phyloP scores from a whole-genome alignment of 495 filamentous ascomycete genomes.

The Durotheca rogersii region DNA sequence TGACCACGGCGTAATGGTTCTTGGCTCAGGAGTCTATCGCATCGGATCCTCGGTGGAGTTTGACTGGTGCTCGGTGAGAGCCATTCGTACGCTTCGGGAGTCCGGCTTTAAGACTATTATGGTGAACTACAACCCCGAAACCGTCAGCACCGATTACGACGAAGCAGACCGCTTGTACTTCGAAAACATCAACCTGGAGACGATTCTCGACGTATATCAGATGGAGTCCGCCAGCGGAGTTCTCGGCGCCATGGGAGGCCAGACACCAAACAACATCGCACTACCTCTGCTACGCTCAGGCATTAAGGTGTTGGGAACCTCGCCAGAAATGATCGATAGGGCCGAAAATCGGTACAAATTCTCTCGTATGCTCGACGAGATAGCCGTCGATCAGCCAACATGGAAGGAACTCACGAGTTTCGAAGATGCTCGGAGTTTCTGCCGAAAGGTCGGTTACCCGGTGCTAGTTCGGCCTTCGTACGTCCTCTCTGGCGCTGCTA shows the following conservation, averaged over 20 bases:
- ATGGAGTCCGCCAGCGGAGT: slow-evolving; percentile 84
- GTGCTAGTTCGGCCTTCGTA: slow-evolving; percentile 94
- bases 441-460: slow-evolving; percentile 80
- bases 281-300: slow-evolving; percentile 84
- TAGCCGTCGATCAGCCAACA: slow-evolving; percentile 93
- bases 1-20: slow-evolving; percentile 91
- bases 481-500: slow-evolving; percentile 93
- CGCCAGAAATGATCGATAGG: slow-evolving; percentile 97
- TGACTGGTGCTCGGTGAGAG: slow-evolving; percentile 98
- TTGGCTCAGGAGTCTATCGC: slow-evolving; percentile 95
- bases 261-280: slow-evolving; percentile 98
- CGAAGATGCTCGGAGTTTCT: slow-evolving; percentile 81
- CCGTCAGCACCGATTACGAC: slow-evolving; percentile 93
- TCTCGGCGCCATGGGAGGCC: slow-evolving; percentile 97
- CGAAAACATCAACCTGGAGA: slow-evolving; percentile 95
- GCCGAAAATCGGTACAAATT: slow-evolving; percentile 99
- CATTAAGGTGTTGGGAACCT: slow-evolving; percentile 90
- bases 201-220: slow-evolving; percentile 92
- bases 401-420: slow-evolving; percentile 97
- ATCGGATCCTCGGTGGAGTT: slow-evolving; percentile 98
- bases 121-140: slow-evolving; percentile 97
- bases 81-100: slow-evolving; percentile 88
- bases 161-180: slow-evolving; percentile 96
- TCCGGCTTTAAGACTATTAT: slow-evolving; percentile 93
- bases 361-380: slow-evolving; percentile 92